Base-by-base conservation (phyloP, 768 basidiomycete genomes). In the Leccinum variicolor region DNA sequence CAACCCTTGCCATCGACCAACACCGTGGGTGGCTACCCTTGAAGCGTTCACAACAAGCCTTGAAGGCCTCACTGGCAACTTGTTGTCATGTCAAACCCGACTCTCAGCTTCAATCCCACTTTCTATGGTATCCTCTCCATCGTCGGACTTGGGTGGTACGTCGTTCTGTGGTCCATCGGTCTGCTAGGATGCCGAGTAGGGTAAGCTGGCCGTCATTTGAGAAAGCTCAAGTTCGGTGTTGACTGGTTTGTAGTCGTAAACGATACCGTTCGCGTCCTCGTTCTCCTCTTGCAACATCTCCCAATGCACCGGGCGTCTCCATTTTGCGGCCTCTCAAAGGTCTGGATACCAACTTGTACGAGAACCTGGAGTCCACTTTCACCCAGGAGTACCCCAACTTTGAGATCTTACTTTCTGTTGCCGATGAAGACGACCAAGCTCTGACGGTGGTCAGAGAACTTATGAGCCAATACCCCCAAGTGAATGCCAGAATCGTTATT, bases 241-340 rank as follows among this genome's bases (percentile, higher is more conserved):
- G n/a, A 64, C 36, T 11, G 29, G 26, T 48, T 19, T 26, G 31
- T 68, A 97, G 94, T 23, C 86, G 90, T 15, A 83, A 78, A 66
- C 81, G 91, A 47, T 97, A 94, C 70, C 80, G 86, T 47, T 74
- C 79, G 52, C 81, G 85, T 31, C 85, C 85, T 28, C 80, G 81
- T 17, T 86, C 86, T 6, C 86, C 84, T 29, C 76, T 82, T 33
- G 74, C 82, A 6, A 76, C 78, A n/a, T 76, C 81, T 28, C 69
- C 77, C 10, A 68, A 77, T 17, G 82, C 83, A 3, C 94, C 94
- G 11, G 96, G 94, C 19, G 96, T 98, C 29, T 92, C 94, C 3
- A 93, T 98, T 64, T 79, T 98, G 51, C 85, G 97, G 48, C 97
- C 97, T 7, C 79, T 99, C 52, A 95, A 95, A 71, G 97, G 97